A percentile compares a stretch with the other conserved stretches of the same genome.
Evolutionary conservation across 1,284 basidiomycete genomes (phyloP).

Genomic region (Pisolithus thermaeus): DNA sequence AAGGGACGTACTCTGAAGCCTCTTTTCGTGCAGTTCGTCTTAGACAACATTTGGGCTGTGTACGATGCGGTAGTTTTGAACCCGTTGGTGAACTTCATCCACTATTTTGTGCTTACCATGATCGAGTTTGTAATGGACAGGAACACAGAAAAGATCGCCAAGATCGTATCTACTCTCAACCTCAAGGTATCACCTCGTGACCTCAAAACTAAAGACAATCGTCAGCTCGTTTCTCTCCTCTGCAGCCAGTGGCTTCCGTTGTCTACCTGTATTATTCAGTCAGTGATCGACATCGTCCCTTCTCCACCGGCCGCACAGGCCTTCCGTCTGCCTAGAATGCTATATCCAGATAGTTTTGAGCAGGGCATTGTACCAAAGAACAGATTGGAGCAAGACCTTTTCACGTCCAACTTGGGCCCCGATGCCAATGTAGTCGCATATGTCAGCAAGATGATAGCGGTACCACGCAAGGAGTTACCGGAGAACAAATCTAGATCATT

Average conservation of each 20-base stretch:
- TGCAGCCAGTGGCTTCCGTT: slow-evolving; percentile 97
- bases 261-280: slow-evolving; percentile 89
- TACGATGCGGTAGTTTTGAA: slow-evolving; percentile 86
- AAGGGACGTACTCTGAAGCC: slow-evolving; percentile 86
- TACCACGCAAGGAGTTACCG: slow-evolving; percentile 75
- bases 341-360: slow-evolving; percentile 76
- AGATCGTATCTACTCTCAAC: slow-evolving; percentile 82
- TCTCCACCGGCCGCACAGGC: slow-evolving; percentile 81
- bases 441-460: slow-evolving; percentile 98
- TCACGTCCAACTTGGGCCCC: slow-evolving; percentile 58
- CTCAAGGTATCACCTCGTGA: slow-evolving; percentile 88
- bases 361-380: slow-evolving; percentile 58
- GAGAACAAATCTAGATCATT: slow-evolving; percentile 75
- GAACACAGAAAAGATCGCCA: slow-evolving; percentile 82
- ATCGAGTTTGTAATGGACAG: slow-evolving; percentile 62
- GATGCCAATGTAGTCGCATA: slow-evolving; percentile 74
- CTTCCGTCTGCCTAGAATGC: slow-evolving; percentile 85
- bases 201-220: slow-evolving; percentile 86
- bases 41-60: slow-evolving; percentile 97
- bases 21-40: slow-evolving; percentile 96
- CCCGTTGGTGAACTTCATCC: slow-evolving; percentile 56
- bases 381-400: slow-evolving; percentile 80
- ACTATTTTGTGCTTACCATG: slow-evolving; percentile 32
- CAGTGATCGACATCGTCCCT: slow-evolving; percentile 89
- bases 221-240: slow-evolving; percentile 79